Conservation (phyloP, 495 filamentous ascomycete species). For the Tuber brumale region DNA sequence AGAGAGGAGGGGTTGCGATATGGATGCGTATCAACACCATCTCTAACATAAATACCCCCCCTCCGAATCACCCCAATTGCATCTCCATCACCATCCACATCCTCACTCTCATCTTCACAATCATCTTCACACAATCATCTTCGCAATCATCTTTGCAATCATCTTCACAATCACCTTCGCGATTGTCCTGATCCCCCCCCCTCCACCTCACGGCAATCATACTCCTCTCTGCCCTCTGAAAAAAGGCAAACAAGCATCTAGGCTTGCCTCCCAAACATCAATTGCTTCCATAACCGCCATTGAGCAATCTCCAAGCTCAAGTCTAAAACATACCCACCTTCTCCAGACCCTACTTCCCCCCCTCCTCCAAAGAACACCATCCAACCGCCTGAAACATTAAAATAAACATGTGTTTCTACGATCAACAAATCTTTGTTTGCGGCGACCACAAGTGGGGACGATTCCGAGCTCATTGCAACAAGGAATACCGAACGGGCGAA, state of each 20-base stretch:
- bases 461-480: conserved; percentile 89
- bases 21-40: conserved; percentile 34
- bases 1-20: conserved; percentile 30
- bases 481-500: conserved; percentile 95
- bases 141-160: neutral
- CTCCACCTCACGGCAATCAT: neutral
- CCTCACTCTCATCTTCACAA: conserved; percentile 11
- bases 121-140: conserved; percentile 1
- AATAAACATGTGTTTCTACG: conserved; percentile 43
- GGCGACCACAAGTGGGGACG: conserved; percentile 93
- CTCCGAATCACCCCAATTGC: conserved; percentile 34
- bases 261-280: conserved; percentile 29
- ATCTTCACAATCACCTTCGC: conserved; percentile 6
- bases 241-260: conserved; percentile 22
- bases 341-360: conserved; percentile 13
- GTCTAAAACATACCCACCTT: conserved; percentile 16
- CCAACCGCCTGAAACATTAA: conserved; percentile 33
- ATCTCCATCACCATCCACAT: conserved; percentile 25
- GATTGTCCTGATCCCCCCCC: neutral
- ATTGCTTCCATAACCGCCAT: conserved; percentile 33
- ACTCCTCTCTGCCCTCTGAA: conserved; percentile 15
- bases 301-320: conserved; percentile 22
- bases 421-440: conserved; percentile 50
- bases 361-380: conserved; percentile 32
- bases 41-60: conserved; percentile 41